A percentile compares a stretch with the other conserved stretches of the same genome.
Evolutionary conservation across 768 basidiomycete genomes (phyloP).

Genomic region (Amanita pallidorosea): DNA sequence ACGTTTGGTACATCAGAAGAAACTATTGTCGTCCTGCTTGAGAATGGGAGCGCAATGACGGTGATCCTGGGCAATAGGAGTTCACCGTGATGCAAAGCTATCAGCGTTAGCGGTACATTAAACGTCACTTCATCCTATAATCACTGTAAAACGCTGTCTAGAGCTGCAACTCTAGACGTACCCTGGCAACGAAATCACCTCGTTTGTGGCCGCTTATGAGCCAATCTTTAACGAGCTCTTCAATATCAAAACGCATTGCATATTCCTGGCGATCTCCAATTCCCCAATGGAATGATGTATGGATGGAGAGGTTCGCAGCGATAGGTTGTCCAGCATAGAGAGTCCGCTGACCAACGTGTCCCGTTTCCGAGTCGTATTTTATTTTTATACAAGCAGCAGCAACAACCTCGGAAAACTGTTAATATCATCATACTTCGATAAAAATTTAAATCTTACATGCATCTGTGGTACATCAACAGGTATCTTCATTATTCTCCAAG

Average conservation of each 20-base stretch:
- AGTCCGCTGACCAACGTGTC: constrained; percentile 19
- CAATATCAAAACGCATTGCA: constrained; percentile 68
- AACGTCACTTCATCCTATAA: constrained; percentile 51
- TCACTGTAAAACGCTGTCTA: constrained; percentile 2
- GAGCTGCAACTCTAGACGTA: constrained; percentile 20
- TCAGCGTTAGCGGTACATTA: constrained; percentile 59
- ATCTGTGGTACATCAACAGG: constrained; percentile 73
- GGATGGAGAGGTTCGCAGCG: constrained; percentile 52
- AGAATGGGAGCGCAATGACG: constrained; percentile 48
- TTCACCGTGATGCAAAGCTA: constrained; percentile 79
- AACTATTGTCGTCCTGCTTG: constrained; percentile 44
- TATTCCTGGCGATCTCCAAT: constrained; percentile 33
- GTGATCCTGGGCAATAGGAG: constrained; percentile 66
- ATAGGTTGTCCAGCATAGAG: constrained; percentile 86
- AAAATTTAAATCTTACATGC: constrained; percentile 43
- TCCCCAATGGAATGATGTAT: constrained; percentile 74
- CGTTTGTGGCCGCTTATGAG: constrained; percentile 81
- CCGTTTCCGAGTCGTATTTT: constrained; percentile 25
- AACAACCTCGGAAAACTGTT: constrained; percentile 40
- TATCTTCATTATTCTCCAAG: constrained; percentile 66
- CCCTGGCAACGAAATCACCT: constrained; percentile 71
- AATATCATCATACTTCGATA: constrained; percentile 37
- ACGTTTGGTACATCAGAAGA: constrained; percentile 49
- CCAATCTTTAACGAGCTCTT: constrained; percentile 79
- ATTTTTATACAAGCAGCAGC: constrained; percentile 47